phyloP scores from a whole-genome alignment of 208 protist species.

The Jaenimonas drosophilae region DNA sequence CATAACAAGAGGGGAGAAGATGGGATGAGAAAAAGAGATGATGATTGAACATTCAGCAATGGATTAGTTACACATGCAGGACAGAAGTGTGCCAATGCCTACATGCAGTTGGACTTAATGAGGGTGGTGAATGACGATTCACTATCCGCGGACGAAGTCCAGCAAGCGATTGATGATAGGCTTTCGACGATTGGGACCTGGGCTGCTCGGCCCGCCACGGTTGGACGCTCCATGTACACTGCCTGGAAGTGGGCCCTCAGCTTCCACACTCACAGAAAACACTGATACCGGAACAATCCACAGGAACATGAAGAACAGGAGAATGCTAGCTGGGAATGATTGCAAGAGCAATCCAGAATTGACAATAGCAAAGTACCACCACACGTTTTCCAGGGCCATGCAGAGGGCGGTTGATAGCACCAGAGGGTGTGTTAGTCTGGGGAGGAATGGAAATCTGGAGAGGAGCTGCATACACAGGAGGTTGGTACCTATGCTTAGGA shows the following conservation, averaged over 20 bases:
- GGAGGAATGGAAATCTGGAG: conserved; percentile 28
- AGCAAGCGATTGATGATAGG: too few species aligned
- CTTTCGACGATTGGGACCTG: too few species aligned
- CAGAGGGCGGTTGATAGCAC: conserved; percentile 12
- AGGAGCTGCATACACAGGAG: conserved; percentile 31
- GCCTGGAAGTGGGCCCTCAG: conserved; percentile 38
- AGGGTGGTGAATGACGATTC: too few species aligned
- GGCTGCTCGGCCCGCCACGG: too few species aligned
- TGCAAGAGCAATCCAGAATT: too few species aligned
- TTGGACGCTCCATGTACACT: conserved; percentile 4
- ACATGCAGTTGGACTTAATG: too few species aligned
- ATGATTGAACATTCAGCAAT: too few species aligned
- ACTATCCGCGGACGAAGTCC: too few species aligned
- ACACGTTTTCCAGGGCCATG: conserved; percentile 23
- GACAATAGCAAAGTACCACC: conserved; percentile 57
- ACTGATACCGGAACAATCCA: conserved; percentile 50
- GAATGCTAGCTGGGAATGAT: conserved; percentile 7
- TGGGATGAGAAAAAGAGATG: too few species aligned
- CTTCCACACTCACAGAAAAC: conserved; percentile 25
- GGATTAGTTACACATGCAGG: too few species aligned
- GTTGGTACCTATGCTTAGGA: conserved; percentile 34
- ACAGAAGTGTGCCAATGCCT: too few species aligned
- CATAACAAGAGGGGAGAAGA: too few species aligned
- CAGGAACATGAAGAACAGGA: conserved; percentile 44
- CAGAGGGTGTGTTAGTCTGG: conserved; percentile 13